Evolutionary conservation across 2,329 filamentous ascomycete genomes (phyloP), one percentile per base, ranked within the genome.

Genomic region (Aschersonia sp.): DNA sequence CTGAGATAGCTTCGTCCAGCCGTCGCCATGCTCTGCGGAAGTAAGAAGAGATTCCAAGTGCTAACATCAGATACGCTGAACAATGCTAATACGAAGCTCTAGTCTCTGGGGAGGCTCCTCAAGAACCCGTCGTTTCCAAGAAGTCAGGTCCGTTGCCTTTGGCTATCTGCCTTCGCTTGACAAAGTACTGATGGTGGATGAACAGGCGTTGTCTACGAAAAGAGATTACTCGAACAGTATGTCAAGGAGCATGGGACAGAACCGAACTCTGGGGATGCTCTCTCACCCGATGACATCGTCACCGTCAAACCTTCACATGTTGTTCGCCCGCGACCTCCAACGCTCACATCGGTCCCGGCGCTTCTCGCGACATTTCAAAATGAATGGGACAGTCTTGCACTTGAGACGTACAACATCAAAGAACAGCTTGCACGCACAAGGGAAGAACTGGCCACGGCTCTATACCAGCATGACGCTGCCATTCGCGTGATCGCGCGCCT

Each of bases 401-500:
- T 97, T 38, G 92, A 98, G 69, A 86, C 88, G 46, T 96, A 89
- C 65, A 92, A 87, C 55, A 71, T 97, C 51, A 84, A 86, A 68
- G 86, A 96, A 65, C 88, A 95, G 61, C 73, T 98, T 52, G 77
- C 84, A 46, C 86, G 94, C 62, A 94, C 89, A 42, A 77, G 91
- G 54, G 89, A 96, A 68, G 92, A 98, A 70, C 78, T 98, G 49
- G 88, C 88, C 49, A 92, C 88, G 1, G 87, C 92, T 0, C 74
- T 98, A 30, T 98, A 98, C 67, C 91, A 97, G 68, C 87, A 97
- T 58, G 92, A 98, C 72, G 91, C 92, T 2, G 92, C 92, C n/a
- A 82, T 94, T 45, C 78, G 92, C 53, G 92, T 98, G 45, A 95
- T 98, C 66, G 89, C 89, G 54, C 80, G 91, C 45, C 64, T 98